Evolutionary conservation across 1,284 basidiomycete species (phyloP), one percentile per base, ranked within the genome.

Genomic region (Pterulicium gracile): DNA sequence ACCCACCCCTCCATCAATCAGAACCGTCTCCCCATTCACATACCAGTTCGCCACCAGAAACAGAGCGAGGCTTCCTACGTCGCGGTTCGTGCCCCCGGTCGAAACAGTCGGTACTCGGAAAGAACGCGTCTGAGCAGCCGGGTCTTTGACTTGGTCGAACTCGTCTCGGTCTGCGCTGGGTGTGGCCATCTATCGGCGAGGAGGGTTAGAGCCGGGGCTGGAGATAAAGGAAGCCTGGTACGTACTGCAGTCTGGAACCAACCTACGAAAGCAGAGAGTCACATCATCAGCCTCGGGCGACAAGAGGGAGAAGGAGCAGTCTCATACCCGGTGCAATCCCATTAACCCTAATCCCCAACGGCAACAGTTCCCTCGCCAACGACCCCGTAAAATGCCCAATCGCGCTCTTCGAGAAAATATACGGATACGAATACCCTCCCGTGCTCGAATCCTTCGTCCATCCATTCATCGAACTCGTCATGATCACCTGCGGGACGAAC

Each of bases 291-390:
- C 48, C 40, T 51, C 59, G 3, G 61, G 62, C 17, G 57, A 51
- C 52, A 65, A 65, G n/a, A 64, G 50, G 17, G 59, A 61, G n/a
- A n/a, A n/a, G n/a, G n/a, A n/a, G n/a, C n/a, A n/a, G n/a, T n/a
- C n/a, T 47, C 56, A 45, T 47, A 61, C 68, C 70, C 3, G 72
- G 72, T 2, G 73, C 72, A 43, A 74, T 75, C 3, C 72, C 72
- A 52, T 74, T 75, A n/a, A 75, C 73, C n/a, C 72, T 60, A 45
- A 75, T 69, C 1, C 72, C 71, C n/a, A 74, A 60, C 1, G 72
- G 72, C 5, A 73, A 57, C 0, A 75, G 58, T 54, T 73, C 73
- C 50, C 72, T 68, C 12, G 73, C 73, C n/a, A 75, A 63, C 3
- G 66, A 60, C 7, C 67, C 56, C 2, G 71, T 73, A 1, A 69